Evolutionary conservation across 306 rosid species (phyloP), one percentile per base, ranked within the genome.

Genomic region (Astragalus glycyphyllos): DNA sequence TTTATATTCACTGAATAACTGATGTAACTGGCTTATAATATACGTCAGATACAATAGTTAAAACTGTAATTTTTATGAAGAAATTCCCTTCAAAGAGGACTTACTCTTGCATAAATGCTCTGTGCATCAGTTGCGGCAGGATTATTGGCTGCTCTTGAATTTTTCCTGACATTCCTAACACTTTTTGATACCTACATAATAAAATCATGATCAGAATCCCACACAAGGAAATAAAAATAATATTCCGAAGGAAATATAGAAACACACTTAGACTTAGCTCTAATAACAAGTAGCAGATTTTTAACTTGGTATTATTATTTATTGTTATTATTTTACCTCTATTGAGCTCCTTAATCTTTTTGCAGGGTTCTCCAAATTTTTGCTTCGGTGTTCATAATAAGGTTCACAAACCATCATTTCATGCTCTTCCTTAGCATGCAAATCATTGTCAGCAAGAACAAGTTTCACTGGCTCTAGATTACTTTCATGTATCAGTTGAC

Each of bases 81-180:
- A 35, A 37, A 56, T 61, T 42, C 6, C 10, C 10, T 50, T 15
- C 11, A 41, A 9, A 51, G 48, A 31, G 51, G 17, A 57, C 87
- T 78, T 74, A 93, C 98, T 74, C 97, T 90, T 60, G 97, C 98
- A 68, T 88, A 88, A 37, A 90, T 86, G 77, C 92, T 87, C 47
- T 88, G 98, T 5, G 94, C 80, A 63, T 90, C 97, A n/a, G 92
- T 84, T 71, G 94, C 89, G 47, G 94, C 88, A 50, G 88, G 73
- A 45, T 89, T 77, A 45, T 62, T 74, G 3, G 73, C 75, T 15
- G 88, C 87, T 79, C 79, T 83, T 46, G 84, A 68, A 53, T 46
- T 81, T 53, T 84, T 89, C 78, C 51, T 86, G 15, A 14, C 40
- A 65, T 65, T 79, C 79, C 79, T 83, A 74, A 55, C 76, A 53